Base-by-base conservation (phyloP, 257 asterid species). In the Solanum dulcamara region DNA sequence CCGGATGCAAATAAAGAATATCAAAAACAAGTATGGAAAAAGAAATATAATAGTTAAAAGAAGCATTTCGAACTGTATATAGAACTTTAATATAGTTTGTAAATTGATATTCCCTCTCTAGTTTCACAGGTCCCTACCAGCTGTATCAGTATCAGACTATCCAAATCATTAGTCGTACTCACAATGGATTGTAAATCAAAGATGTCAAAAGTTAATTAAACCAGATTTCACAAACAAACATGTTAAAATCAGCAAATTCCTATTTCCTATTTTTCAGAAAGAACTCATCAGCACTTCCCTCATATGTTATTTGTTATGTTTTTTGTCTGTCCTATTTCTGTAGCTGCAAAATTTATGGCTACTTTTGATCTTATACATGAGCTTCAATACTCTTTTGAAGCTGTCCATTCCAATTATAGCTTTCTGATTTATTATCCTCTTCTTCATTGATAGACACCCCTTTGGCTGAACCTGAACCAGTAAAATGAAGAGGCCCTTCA, bases 321-420 rank as follows among this genome's bases (percentile, higher is more conserved):
- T 42, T 57, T 35, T 57, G 33, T 42, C 68, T 80, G 53, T 48
- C 75, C 89, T 88, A 84, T 84, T 26, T 60, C 46, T 87, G 83
- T 88, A 86, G 86, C 92, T 83, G 93, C 93, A 93, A 92, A 90
- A 92, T 83, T 90, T 84, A 85, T 82, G 88, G 88, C 84, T 83
- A 72, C 77, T 84, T n/a, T 44, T 75, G 22, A 46, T 33, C 83
- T 53, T 75, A 83, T 67, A 74, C 28, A 59, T 44, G 70, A 37
- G 30, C 85, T 87, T 83, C 72, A 70, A 62, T 85, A 32, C 50
- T 83, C 71, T 82, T 85, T 66, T n/a, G 88, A 86, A 32, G 17
- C 8, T 80, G 80, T 59, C 84, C 84, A 42, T 87, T 91, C 89
- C 90, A 88, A 68, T 81, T 51, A 46, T 66, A 85, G 84, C 88